phyloP scores from a whole-genome alignment of 163 green algal species.

The Volvox carteri region DNA sequence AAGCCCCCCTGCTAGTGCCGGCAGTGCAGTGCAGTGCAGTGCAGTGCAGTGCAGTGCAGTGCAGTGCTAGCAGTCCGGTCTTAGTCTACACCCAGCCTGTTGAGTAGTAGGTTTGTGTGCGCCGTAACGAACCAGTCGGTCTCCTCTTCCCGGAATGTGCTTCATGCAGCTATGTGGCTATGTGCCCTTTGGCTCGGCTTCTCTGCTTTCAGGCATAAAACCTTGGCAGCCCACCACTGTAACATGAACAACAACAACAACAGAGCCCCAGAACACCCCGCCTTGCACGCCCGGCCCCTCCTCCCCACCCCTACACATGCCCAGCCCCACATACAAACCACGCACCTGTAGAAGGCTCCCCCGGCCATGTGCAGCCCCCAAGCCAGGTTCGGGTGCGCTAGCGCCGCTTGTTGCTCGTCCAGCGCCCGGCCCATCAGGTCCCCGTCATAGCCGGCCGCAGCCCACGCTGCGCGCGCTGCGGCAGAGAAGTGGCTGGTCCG shows the following conservation, averaged over 20 bases:
- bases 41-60: too few relatives aligned
- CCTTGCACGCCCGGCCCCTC: neutral
- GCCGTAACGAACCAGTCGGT: too few relatives aligned
- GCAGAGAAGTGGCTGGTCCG: slow-evolving; percentile 1
- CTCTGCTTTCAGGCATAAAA: too few relatives aligned
- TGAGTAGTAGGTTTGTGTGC: too few relatives aligned
- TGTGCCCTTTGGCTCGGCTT: too few relatives aligned
- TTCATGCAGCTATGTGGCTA: too few relatives aligned
- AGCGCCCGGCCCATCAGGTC: neutral
- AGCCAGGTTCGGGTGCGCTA: slow-evolving; percentile 15
- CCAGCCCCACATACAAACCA: neutral
- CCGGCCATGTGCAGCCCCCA: slow-evolving; percentile 26
- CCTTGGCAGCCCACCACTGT: too few relatives aligned
- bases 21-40: too few relatives aligned
- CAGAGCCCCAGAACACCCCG: neutral
- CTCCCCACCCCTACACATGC: neutral
- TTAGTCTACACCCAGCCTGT: too few relatives aligned
- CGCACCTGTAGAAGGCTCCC: slow-evolving; percentile 17
- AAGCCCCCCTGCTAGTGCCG: too few relatives aligned
- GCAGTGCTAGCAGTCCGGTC: too few relatives aligned
- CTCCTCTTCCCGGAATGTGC: too few relatives aligned
- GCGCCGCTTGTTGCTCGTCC: neutral
- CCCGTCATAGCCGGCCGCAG: slow-evolving; percentile 9
- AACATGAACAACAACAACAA: neutral
- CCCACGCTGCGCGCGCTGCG: neutral